These are phyloP conservation scores for Leccinellum rugosiceps DNA, from an alignment of 768 basidiomycete species.

Conservation along the genomic window DNA sequence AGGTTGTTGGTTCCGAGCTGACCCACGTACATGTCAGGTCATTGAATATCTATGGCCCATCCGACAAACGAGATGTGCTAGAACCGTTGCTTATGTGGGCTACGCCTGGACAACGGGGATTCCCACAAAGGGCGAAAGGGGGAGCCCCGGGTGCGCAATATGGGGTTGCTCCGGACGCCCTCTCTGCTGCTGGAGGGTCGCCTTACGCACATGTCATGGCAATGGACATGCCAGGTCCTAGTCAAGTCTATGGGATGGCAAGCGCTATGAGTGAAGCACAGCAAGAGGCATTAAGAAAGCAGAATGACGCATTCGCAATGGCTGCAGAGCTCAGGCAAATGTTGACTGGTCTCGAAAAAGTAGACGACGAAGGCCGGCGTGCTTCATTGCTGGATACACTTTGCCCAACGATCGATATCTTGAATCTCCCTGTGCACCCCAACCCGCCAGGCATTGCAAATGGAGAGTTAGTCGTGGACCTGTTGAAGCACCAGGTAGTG, in stretches of 20 bases:
- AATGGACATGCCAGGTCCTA: slow-evolving; percentile 18
- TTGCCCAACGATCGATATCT: slow-evolving; percentile 65
- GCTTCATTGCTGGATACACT: slow-evolving; percentile 67
- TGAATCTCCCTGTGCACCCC: slow-evolving; percentile 67
- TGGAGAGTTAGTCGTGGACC: slow-evolving; percentile 66
- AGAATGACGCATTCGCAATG: slow-evolving; percentile 47
- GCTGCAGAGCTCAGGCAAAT: slow-evolving; percentile 67
- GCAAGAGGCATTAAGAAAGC: slow-evolving; percentile 28
- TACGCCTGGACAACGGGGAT: slow-evolving; percentile 64
- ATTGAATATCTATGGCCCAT: slow-evolving; percentile 67
- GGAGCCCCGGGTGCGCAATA: slow-evolving; percentile 21
- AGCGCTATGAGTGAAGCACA: slow-evolving; percentile 33
- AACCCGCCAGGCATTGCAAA: slow-evolving; percentile 66
- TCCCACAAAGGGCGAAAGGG: slow-evolving; percentile 27
- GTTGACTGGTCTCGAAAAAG: slow-evolving; percentile 65
- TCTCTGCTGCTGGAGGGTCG: slow-evolving; percentile 14
- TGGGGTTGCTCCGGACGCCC: slow-evolving; percentile 4
- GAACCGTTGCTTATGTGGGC: slow-evolving; percentile 75
- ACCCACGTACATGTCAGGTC: slow-evolving; percentile 39
- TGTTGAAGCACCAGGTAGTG: slow-evolving; percentile 78
- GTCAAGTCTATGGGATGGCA: slow-evolving; percentile 12
- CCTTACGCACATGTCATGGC: slow-evolving; percentile 18
- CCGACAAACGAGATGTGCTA: slow-evolving; percentile 54
- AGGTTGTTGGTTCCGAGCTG: neutral
- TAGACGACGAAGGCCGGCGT: slow-evolving; percentile 74